phyloP scores from a whole-genome alignment of 2,329 filamentous ascomycete species.

The Parafenestella ontariensis region DNA sequence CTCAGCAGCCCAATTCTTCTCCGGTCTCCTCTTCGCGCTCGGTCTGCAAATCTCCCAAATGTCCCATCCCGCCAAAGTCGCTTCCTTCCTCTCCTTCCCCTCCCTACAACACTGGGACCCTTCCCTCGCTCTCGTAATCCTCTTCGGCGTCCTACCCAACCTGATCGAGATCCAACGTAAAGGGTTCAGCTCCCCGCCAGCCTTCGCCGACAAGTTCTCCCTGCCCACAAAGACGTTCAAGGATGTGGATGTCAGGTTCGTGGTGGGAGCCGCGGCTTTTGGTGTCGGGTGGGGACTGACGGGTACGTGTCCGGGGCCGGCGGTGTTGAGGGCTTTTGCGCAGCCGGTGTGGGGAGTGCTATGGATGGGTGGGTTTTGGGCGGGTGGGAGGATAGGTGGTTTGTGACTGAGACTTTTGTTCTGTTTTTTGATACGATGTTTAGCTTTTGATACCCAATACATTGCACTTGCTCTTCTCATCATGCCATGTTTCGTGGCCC shows the following conservation, averaged over 20 bases:
- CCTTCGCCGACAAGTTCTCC: constrained; percentile 51
- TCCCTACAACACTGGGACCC: constrained; percentile 56
- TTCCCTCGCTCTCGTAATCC: constrained; percentile 56
- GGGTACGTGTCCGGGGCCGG: constrained; percentile 62
- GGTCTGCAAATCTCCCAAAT: constrained; percentile 61
- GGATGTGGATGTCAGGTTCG: constrained; percentile 58
- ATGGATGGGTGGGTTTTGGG: constrained; percentile 57
- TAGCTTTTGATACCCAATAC: neutral
- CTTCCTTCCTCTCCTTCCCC: constrained; percentile 58
- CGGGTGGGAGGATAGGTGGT: constrained; percentile 39
- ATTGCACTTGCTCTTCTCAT: neutral
- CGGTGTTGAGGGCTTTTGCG: constrained; percentile 54
- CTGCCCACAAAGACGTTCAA: constrained; percentile 55
- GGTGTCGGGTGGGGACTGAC: constrained; percentile 60
- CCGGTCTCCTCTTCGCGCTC: constrained; percentile 59
- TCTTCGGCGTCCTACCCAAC: constrained; percentile 59
- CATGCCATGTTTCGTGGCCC: no score
- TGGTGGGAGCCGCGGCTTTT: constrained; percentile 57
- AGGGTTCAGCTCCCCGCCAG: constrained; percentile 46
- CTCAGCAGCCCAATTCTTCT: constrained; percentile 52
- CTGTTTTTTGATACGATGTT: neutral
- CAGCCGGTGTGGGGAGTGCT: constrained; percentile 58
- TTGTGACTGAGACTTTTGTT: neutral
- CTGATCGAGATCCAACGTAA: constrained; percentile 39
- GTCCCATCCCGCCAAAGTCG: constrained; percentile 58